Base-by-base conservation (phyloP, 108 stramenopile species). In the Pseudonitzschia pungens region DNA sequence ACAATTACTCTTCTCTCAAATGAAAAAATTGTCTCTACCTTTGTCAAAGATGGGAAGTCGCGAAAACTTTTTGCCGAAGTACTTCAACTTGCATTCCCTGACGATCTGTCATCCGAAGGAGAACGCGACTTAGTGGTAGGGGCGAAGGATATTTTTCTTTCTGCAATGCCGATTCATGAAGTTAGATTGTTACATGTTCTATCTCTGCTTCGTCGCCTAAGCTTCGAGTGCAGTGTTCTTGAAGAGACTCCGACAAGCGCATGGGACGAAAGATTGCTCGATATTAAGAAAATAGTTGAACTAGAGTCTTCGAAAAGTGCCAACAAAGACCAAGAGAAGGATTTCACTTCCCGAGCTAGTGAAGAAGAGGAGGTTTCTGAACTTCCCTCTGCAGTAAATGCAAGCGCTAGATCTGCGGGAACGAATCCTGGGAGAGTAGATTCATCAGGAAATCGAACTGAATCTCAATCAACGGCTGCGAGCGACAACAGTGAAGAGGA, bases 401-500 rank as follows among this genome's bases (percentile, higher is more conserved):
- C 62, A 18, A 43, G 12, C 26, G 57, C 10, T 32, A 40, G 40
- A 42, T 64, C 48, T 45, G 58, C 54, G 24, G 54, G 28, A 24
- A 31, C 20, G 20, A 72, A 16, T n/a, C 27, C 77, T 24, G 11
- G 40, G 1, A 51, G 54, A 66, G 22, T 20, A 9, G 71, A 67
- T 26, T 51, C 77, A 27, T 40, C 71, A 21, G 50, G 28, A 27
- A 72, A 69, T 65, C 51, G 76, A 11, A 41, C 62, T 9, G 33
- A 21, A 20, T 75, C 82, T 10, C 82, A 83, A 27, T 72, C 77
- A 1, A 78, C 73, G 10, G 60, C 64, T 32, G 73, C 21, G 8
- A 76, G 69, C 64, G 69, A 82, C 16, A 77, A 71, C 44, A 75
- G 66, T 12, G 77, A 83, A 28, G 76, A 76, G 21, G 76, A 74